A percentile compares a stretch with the other conserved stretches of the same genome.
Conservation (phyloP, 305 asterid genomes). For the Fraxinus angustifolia region DNA sequence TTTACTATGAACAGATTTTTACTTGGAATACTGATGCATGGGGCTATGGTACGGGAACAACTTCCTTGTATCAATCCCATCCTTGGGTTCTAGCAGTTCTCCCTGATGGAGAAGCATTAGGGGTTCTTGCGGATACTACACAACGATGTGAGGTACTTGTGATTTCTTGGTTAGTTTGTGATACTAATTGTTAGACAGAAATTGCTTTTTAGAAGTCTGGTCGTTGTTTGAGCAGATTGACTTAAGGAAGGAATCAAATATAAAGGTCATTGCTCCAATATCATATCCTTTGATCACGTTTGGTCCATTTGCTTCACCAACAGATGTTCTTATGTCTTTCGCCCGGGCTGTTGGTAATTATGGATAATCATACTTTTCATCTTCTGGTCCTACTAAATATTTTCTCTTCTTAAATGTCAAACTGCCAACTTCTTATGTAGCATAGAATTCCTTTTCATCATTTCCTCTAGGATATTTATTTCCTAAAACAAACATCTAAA, state of each 20-base stretch:
- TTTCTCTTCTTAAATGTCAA: not conserved
- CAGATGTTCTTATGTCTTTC: slow-evolving; percentile 70
- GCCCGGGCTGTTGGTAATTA: slow-evolving; percentile 76
- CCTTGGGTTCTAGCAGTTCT: slow-evolving; percentile 92
- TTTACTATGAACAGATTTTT: slow-evolving; percentile 48
- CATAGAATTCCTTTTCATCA: not conserved
- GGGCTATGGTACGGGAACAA: slow-evolving; percentile 93
- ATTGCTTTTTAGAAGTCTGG: slow-evolving; percentile 16
- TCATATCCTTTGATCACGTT: slow-evolving; percentile 79
- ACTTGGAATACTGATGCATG: slow-evolving; percentile 96
- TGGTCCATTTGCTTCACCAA: slow-evolving; percentile 90
- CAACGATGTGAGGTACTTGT: slow-evolving; percentile 78
- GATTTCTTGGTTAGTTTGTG: slow-evolving; percentile 12
- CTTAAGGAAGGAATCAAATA: slow-evolving; percentile 59
- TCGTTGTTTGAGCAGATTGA: slow-evolving; percentile 60
- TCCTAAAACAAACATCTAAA: not conserved
- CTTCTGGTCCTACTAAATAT: slow-evolving; percentile 8
- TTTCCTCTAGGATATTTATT: not conserved
- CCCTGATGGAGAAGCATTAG: slow-evolving; percentile 81
- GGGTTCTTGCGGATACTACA: slow-evolving; percentile 94
- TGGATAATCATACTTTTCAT: slow-evolving; percentile 6
- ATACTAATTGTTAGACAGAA: not conserved
- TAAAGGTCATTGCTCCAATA: slow-evolving; percentile 56
- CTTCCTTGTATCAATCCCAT: slow-evolving; percentile 95
- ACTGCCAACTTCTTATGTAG: not conserved